Base-by-base conservation (phyloP, 2,329 filamentous ascomycete species). In the Cladosporium halotolerans region DNA sequence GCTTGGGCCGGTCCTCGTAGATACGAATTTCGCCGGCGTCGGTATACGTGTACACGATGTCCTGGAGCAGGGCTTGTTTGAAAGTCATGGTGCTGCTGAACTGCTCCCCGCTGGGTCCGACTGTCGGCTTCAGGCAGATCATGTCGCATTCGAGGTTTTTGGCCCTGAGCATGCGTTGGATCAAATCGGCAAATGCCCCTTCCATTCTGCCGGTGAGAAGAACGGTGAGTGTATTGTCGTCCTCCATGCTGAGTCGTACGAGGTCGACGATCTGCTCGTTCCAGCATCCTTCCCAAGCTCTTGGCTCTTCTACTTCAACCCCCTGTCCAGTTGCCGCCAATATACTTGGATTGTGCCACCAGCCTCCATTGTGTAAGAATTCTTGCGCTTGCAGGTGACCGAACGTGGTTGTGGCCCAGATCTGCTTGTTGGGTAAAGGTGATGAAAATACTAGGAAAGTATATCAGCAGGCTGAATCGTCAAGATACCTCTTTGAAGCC, bases 281-380 rank as follows among this genome's bases (percentile, higher is more conserved):
- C 93, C 93, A 99, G 87, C 89, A 96, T 34, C 90, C 90, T 54
- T 87, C 76, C 92, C 92, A 99, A 9, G 81, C 91, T 19, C 84
- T 83, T 40, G 80, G 76, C 69, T 97, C 91, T 71, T 97, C 93
- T 54, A 81, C 81, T 48, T 89, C 88, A 5, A 85, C 68, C 13
- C 93, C 93, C 54, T 89, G 80, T 49, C 93, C 93, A 1, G 90
- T 96, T 2, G 91, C 85, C 9, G 86, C 83, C 19, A 99, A 82
- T 57, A 99, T 91, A 58, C 82, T 83, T 41, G 83, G 81, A 66
- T 97, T 91, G 71, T 99, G 93, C 93, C 93, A 99, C 93, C 93
- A 99, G 58, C 92, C 90, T 60, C 91, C 92, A 60, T 86, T 87
- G 57, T 83, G 75, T 62, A 97, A 88, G 49, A 81, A 78, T 59